phyloP scores from a whole-genome alignment of 352 stramenopile species.

The Phytophthora tentaculata region DNA sequence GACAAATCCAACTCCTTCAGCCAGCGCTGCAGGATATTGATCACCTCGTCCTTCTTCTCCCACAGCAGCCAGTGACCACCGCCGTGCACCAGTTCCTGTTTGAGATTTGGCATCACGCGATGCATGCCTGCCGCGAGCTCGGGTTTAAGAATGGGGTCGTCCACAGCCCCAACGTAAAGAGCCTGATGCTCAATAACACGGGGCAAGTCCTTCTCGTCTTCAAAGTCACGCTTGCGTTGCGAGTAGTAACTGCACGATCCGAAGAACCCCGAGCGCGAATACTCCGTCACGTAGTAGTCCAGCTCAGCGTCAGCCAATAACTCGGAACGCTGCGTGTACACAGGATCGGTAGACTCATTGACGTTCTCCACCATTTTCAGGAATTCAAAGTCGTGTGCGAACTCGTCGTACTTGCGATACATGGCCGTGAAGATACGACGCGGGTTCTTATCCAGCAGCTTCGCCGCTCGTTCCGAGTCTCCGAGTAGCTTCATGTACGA shows the following conservation, averaged over 20 bases:
- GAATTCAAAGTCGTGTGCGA: conserved; percentile 35
- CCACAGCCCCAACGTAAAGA: conserved; percentile 66
- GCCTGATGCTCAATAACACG: conserved; percentile 46
- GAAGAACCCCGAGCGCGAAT: conserved; percentile 55
- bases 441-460: conserved; percentile 44
- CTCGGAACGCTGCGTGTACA: conserved; percentile 45
- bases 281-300: conserved; percentile 61
- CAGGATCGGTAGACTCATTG: conserved; percentile 31
- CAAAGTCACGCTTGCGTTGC: conserved; percentile 58
- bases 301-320: conserved; percentile 57
- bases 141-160: conserved; percentile 59
- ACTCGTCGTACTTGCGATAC: conserved; percentile 52
- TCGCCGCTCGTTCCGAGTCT: conserved; percentile 41
- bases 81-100: conserved; percentile 52
- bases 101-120: conserved; percentile 51
- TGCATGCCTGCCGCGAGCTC: conserved; percentile 61
- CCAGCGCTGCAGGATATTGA: conserved; percentile 39
- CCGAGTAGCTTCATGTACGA: conserved; percentile 69
- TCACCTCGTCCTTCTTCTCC: conserved; percentile 57
- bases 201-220: conserved; percentile 47
- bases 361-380: conserved; percentile 42
- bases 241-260: conserved; percentile 62
- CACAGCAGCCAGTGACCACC: conserved; percentile 66
- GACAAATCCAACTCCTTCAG: conserved; percentile 28
- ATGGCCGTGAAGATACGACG: conserved; percentile 57